A percentile compares a stretch with the other conserved stretches of the same genome.
Conservation (phyloP, 2,329 filamentous ascomycete genomes). For the Immersiporthe knoxdaviesiana region DNA sequence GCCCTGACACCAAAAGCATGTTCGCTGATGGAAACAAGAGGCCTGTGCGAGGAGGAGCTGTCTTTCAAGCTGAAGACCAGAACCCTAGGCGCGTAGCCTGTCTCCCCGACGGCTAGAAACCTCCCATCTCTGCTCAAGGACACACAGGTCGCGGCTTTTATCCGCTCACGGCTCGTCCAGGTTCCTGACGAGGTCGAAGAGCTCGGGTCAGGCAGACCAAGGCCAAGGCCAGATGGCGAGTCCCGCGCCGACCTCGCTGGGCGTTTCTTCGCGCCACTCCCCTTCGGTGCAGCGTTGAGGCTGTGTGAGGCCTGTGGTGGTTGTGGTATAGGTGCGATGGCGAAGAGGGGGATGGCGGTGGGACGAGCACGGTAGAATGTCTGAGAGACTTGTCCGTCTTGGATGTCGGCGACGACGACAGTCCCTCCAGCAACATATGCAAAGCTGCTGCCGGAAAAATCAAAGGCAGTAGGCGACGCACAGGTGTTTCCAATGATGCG, state of each 20-base stretch:
- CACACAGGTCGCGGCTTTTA: constrained; percentile 92
- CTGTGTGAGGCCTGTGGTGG: constrained; percentile 53
- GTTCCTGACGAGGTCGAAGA: constrained; percentile 72
- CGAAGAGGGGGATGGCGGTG: constrained; percentile 68
- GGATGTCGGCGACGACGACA: constrained; percentile 84
- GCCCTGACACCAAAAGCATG: constrained; percentile 88
- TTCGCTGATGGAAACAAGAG: constrained; percentile 83
- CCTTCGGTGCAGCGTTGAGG: constrained; percentile 59
- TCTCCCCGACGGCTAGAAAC: constrained; percentile 91
- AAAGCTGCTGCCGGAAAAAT: constrained; percentile 76
- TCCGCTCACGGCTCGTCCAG: constrained; percentile 87
- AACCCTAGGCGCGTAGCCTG: constrained; percentile 89
- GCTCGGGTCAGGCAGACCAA: constrained; percentile 53
- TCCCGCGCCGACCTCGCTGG: constrained; percentile 53
- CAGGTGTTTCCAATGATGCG: constrained; percentile 92
- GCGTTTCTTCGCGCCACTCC: constrained; percentile 66
- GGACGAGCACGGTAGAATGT: constrained; percentile 90
- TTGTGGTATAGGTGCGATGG: constrained; percentile 56
- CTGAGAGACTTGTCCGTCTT: constrained; percentile 70
- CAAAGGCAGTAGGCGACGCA: constrained; percentile 81
- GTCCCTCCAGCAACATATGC: constrained; percentile 92
- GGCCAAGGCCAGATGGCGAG: constrained; percentile 44
- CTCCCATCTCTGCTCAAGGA: constrained; percentile 85
- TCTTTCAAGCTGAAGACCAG: constrained; percentile 87
- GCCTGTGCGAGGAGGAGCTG: constrained; percentile 76